A percentile compares a stretch with the other conserved stretches of the same genome.
phyloP scores from a whole-genome alignment of 805 yeast species.

The Monosporozyma aerobia region DNA sequence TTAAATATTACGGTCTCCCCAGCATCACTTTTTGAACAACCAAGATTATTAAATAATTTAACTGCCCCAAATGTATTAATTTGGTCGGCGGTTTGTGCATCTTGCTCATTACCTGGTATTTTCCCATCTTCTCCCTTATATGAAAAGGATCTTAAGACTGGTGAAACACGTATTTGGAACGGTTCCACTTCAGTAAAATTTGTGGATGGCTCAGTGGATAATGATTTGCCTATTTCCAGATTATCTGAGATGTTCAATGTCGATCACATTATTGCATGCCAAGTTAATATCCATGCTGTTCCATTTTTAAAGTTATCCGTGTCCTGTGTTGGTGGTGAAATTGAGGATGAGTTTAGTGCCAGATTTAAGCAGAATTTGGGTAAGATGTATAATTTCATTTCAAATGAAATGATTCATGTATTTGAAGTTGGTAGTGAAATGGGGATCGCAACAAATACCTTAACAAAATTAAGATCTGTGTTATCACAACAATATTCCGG shows the following conservation, averaged over 20 bases:
- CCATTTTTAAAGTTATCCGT: slow-evolving; percentile 67
- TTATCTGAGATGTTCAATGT: slow-evolving; percentile 93
- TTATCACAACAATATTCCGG: slow-evolving; percentile 84
- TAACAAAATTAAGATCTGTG: slow-evolving; percentile 64
- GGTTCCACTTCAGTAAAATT: slow-evolving; percentile 56
- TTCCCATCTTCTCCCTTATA: slow-evolving; percentile 76
- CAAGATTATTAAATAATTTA: slow-evolving; percentile 64
- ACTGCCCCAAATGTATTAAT: slow-evolving; percentile 72
- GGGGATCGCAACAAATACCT: slow-evolving; percentile 68
- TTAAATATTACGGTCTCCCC: slow-evolving; percentile 88
- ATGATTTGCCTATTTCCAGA: slow-evolving; percentile 81
- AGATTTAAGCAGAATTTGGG: slow-evolving; percentile 43
- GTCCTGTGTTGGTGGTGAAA: slow-evolving; percentile 59
- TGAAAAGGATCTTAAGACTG: slow-evolving; percentile 70
- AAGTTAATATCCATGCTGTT: slow-evolving; percentile 90
- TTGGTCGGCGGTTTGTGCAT: slow-evolving; percentile 84
- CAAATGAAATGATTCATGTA: slow-evolving; percentile 69
- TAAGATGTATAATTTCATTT: slow-evolving; percentile 46
- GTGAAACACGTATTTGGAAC: slow-evolving; percentile 72
- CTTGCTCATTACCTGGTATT: slow-evolving; percentile 86
- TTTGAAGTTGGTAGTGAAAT: slow-evolving; percentile 62
- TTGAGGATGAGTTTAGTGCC: slow-evolving; percentile 51
- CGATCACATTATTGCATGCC: slow-evolving; percentile 92
- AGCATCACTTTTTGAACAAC: slow-evolving; percentile 81
- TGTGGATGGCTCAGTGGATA: slow-evolving; percentile 92